Base-by-base conservation (phyloP, 352 stramenopile species). In the Globisporangium mamillatum region DNA sequence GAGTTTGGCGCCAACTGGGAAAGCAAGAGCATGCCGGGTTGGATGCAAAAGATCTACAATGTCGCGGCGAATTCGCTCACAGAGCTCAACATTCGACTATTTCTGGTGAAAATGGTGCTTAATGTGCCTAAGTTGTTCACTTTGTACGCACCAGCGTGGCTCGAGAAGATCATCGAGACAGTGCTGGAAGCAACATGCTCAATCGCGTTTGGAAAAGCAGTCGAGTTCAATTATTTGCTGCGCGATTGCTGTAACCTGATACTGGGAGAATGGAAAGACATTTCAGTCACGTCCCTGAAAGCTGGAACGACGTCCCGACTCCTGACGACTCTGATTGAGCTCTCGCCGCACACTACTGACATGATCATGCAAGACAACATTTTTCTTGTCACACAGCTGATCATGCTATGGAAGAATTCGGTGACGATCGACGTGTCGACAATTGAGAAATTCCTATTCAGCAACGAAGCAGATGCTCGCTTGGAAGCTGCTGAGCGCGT, bases 31-130 rank as follows among this genome's bases (percentile, higher is more conserved):
- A 92, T 93, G 86, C 88, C 86, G 24, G 74, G 71, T 12, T 95
- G 88, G 88, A 95, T 95, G 85, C 80, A 85, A 20, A 92, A 88
- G 63, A 70, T 95, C 5, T 89, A 77, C 55, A 69, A 80, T 29
- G 75, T 91, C 12, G 71, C 89, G 1, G 38, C 73, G 4, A 72
- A 86, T 36, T 50, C 70, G 6, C 78, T 74, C 14, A 75, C 74
- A 1, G 70, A 75, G 34, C 64, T 92, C n/a, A 81, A 87, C 63
- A 74, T 93, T 54, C 81, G 84, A 5, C 69, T 93, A 3, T 92
- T 94, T 67, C 64, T 95, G 8, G 74, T 82, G 4, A 92, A 90
- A 48, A 54, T 93, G 54, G 81, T 95, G 44, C 71, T 95, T 5
- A 82, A 93, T 65, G 69, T 86, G 16, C 80, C 86, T 0, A 55